phyloP scores from a whole-genome alignment of 2,329 filamentous ascomycete genomes.

The Colletotrichum tabaci region DNA sequence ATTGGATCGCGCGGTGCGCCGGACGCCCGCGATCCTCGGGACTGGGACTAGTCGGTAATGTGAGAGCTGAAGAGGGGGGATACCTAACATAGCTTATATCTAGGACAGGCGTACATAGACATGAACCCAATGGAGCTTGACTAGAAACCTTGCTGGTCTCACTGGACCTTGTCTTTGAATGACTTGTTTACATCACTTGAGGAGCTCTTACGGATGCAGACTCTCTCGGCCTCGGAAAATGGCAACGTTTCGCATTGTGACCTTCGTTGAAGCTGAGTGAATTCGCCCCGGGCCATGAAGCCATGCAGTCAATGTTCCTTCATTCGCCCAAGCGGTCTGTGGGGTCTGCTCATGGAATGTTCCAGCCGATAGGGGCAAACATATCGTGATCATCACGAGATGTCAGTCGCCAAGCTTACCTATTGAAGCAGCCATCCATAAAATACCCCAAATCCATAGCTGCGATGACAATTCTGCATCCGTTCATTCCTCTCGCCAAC shows the following conservation, averaged over 20 bases:
- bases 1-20: slow-evolving; percentile 25
- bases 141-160: neutral
- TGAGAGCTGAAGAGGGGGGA: slow-evolving; percentile 4
- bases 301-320: no score
- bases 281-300: no score
- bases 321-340: no score
- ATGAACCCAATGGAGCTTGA: slow-evolving; percentile 14
- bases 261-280: no score
- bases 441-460: neutral
- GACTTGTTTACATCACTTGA: neutral
- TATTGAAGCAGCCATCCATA: no score
- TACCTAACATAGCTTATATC: slow-evolving; percentile 7
- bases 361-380: no score
- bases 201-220: no score
- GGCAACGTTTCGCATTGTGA: no score
- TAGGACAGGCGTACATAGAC: slow-evolving; percentile 33
- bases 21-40: slow-evolving; percentile 23
- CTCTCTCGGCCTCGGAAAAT: no score
- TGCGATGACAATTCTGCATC: neutral
- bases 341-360: no score
- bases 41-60: slow-evolving; percentile 25
- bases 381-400: no score
- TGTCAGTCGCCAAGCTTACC: no score
- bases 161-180: neutral
- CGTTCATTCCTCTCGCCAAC: neutral